phyloP scores from a whole-genome alignment of 805 yeast species.

The Metschnikowia corniflorae region DNA sequence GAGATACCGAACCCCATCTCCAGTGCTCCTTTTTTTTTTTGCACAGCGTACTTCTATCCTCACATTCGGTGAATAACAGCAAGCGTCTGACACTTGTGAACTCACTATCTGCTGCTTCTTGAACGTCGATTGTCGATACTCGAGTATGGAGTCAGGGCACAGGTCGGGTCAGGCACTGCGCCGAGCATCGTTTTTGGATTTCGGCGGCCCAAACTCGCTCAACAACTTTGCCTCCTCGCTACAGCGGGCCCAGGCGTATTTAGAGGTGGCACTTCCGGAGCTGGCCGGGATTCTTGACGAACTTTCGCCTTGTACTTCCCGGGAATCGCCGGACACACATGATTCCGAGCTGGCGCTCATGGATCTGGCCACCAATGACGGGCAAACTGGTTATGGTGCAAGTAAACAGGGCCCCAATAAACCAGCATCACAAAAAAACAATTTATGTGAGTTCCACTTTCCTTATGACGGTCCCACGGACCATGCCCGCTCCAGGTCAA shows the following conservation, averaged over 20 bases:
- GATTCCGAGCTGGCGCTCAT: slow-evolving; percentile 2
- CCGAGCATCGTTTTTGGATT: slow-evolving; percentile 29
- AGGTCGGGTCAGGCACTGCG: no score
- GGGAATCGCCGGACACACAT: slow-evolving; percentile 1
- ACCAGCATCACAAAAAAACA: neutral
- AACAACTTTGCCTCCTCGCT: slow-evolving; percentile 40
- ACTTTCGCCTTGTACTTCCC: slow-evolving; percentile 18
- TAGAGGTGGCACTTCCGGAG: slow-evolving; percentile 6
- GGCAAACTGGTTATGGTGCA: neutral
- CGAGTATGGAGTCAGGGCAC: no score
- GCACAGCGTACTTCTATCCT: no score
- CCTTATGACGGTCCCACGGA: slow-evolving; percentile 13
- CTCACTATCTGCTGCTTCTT: no score
- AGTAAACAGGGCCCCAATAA: neutral
- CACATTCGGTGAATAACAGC: no score
- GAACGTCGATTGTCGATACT: no score
- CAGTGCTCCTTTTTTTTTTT: no score
- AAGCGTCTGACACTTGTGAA: no score
- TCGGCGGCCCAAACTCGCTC: slow-evolving; percentile 36
- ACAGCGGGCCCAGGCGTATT: slow-evolving; percentile 30
- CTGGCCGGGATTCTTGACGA: slow-evolving; percentile 1
- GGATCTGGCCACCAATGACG: neutral
- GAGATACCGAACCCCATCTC: no score
- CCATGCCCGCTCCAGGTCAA: no score
- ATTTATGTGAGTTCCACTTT: slow-evolving; percentile 19